These are phyloP conservation scores for Ilyonectria robusta DNA, from an alignment of 2,329 filamentous ascomycete species.

Conservation along the genomic window DNA sequence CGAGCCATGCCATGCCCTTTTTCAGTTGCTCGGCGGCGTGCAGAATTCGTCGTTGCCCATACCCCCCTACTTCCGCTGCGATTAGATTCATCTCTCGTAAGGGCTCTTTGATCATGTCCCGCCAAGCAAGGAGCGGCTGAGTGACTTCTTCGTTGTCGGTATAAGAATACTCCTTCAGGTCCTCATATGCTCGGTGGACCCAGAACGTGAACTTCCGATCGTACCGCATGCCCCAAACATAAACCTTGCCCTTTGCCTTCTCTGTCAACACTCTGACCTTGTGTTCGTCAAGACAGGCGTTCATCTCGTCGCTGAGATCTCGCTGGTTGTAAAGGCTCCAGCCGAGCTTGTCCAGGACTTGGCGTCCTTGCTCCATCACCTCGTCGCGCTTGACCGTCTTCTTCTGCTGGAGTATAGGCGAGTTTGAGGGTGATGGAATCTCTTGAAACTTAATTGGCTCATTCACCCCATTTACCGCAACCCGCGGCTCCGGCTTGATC, in stretches of 20 bases:
- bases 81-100: constrained; percentile 1
- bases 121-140: neutral
- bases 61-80: neutral
- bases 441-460: neutral
- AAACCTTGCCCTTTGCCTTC: neutral
- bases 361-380: constrained; percentile 3
- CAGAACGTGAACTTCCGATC: neutral
- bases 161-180: constrained; percentile 11
- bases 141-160: neutral
- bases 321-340: neutral
- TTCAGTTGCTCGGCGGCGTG: neutral
- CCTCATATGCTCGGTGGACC: neutral
- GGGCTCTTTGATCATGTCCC: constrained; percentile 4
- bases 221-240: neutral
- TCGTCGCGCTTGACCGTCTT: constrained; percentile 4
- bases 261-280: constrained; percentile 14
- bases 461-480: neutral
- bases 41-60: neutral
- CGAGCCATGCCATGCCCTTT: constrained; percentile 13
- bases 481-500: neutral
- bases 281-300: constrained; percentile 7
- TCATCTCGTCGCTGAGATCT: neutral
- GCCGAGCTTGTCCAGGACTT: neutral
- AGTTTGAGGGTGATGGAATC: neutral
- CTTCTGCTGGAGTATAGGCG: neutral